These are phyloP conservation scores for Phaeosphaeriaceae sp. DNA, from an alignment of 2,329 filamentous ascomycete genomes.

Conservation along the genomic window DNA sequence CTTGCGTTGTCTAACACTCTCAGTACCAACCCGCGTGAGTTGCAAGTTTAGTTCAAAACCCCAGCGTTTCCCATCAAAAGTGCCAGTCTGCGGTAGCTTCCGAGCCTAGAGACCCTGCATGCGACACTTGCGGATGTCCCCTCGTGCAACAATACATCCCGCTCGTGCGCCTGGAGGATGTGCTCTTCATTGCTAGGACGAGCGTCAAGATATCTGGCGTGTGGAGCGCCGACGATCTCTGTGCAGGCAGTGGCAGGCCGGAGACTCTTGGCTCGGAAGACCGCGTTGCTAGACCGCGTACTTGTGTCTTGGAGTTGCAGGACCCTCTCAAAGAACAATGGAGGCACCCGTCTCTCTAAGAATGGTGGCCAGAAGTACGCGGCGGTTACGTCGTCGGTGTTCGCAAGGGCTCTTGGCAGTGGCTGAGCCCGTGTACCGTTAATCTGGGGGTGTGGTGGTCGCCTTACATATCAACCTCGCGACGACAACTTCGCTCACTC, in stretches of 20 bases:
- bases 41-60: background rate
- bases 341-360: background rate
- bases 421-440: slow-evolving; percentile 5
- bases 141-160: background rate
- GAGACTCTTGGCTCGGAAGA: slow-evolving; percentile 3
- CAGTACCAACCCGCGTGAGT: background rate
- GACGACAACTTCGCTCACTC: slow-evolving; percentile 9
- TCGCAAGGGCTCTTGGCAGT: slow-evolving; percentile 25
- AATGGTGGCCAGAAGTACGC: slow-evolving; percentile 24
- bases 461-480: slow-evolving; percentile 15
- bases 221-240: background rate
- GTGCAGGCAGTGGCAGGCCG: background rate
- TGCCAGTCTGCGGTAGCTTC: background rate
- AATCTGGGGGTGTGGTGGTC: background rate
- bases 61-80: slow-evolving; percentile 1
- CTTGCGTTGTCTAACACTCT: background rate
- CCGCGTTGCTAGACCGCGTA: slow-evolving; percentile 12
- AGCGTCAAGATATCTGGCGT: background rate
- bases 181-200: background rate
- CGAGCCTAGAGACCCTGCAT: slow-evolving; percentile 21
- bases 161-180: background rate
- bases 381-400: slow-evolving; percentile 31
- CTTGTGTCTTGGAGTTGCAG: slow-evolving; percentile 4
- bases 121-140: background rate
- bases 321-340: background rate